These are phyloP conservation scores for Globisporangium cederbergense DNA, from an alignment of 352 stramenopile species.

Conservation along the genomic window DNA sequence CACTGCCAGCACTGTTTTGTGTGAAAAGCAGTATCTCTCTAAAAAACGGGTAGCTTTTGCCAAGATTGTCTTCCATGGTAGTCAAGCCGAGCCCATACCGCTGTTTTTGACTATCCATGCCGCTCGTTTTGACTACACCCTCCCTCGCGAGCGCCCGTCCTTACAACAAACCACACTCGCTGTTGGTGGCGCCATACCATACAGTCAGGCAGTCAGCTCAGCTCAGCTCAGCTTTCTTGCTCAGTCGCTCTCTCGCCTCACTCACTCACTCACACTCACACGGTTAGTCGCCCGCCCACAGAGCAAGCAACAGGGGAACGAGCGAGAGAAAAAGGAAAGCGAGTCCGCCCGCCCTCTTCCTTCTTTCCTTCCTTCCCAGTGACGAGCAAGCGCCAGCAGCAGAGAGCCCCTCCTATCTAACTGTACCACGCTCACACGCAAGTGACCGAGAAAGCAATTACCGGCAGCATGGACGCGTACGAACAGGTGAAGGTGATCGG, in stretches of 20 bases:
- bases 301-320: neutral
- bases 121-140: too few relatives aligned
- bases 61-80: neutral
- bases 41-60: too few relatives aligned
- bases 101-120: too few relatives aligned
- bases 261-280: neutral
- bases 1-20: neutral
- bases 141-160: neutral
- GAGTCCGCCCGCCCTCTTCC: neutral
- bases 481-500: slow-evolving; percentile 88
- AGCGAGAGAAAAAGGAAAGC: neutral
- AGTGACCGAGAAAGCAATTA: neutral
- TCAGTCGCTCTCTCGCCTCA: neutral
- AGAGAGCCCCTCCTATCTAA: neutral
- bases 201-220: neutral
- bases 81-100: too few relatives aligned
- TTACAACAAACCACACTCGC: neutral
- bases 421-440: too few relatives aligned
- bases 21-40: too few relatives aligned
- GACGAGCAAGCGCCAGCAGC: neutral
- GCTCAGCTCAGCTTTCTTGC: neutral
- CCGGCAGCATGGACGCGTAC: slow-evolving; percentile 76
- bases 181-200: neutral
- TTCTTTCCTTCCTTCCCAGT: neutral
- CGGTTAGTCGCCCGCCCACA: slow-evolving; percentile 2